Evolutionary conservation across 495 filamentous ascomycete species (phyloP).

Genomic region (Penicillium antarcticum): DNA sequence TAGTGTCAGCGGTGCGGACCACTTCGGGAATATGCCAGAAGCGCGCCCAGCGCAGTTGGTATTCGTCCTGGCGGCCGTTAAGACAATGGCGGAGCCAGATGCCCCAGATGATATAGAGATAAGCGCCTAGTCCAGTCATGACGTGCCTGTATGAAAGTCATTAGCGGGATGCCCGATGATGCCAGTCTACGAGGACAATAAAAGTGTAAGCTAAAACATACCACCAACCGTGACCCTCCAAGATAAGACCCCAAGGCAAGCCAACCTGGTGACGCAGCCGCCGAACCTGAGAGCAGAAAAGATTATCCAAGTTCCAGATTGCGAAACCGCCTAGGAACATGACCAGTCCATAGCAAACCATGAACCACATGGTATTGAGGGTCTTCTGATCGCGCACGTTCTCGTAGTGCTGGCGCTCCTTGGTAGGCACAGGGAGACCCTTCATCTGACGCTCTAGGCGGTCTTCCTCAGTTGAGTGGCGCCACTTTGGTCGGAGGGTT

Average conservation of each 20-base stretch:
- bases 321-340: constrained; percentile 81
- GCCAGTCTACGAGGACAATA: neutral
- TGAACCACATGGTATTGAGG: constrained; percentile 70
- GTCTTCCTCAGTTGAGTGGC: constrained; percentile 43
- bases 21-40: constrained; percentile 67
- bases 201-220: constrained; percentile 46
- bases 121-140: constrained; percentile 67
- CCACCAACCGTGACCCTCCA: constrained; percentile 99
- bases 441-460: constrained; percentile 35
- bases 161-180: constrained; percentile 2
- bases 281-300: constrained; percentile 70
- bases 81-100: constrained; percentile 83
- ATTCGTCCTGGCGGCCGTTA: constrained; percentile 73
- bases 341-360: constrained; percentile 66
- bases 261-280: constrained; percentile 68
- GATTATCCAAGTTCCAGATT: constrained; percentile 86
- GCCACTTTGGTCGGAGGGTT: constrained; percentile 59
- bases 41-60: constrained; percentile 68
- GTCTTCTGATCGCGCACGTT: constrained; percentile 56
- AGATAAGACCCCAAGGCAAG: constrained; percentile 83
- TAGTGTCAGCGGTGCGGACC: constrained; percentile 38
- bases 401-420: constrained; percentile 43
- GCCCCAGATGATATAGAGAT: constrained; percentile 82
- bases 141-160: constrained; percentile 49
- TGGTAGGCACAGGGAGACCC: constrained; percentile 37